Base-by-base conservation (phyloP, 345 rosid species). In the Raphanus raphanistrum region DNA sequence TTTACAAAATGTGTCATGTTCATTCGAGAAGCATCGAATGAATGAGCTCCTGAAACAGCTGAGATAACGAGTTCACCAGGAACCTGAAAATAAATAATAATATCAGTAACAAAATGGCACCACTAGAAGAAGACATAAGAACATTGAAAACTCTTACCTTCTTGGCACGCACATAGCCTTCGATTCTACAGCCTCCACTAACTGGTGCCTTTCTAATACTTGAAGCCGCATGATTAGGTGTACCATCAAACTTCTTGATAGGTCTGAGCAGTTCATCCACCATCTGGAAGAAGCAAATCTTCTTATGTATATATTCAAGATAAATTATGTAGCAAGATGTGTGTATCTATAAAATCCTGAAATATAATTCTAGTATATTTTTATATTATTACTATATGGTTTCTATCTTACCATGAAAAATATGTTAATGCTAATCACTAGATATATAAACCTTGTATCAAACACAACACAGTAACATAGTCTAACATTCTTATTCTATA, bases 131-230 rank as follows among this genome's bases (percentile, higher is more conserved):
- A 65, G 1, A 68, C 10, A 32, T 5, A 4, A 41, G 61, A 26
- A 45, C 55, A 78, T 66, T 5, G 6, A 16, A 36, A n/a, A 27
- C 32, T 54, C 29, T 70, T 83, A 93, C 99, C 98, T 96, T 96
- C 87, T 96, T 96, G 7, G 88, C 97, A 45, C 89, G 87, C 31
- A 96, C 90, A 85, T 84, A 86, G 61, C 99, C 97, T 86, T 91
- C 99, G 57, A 96, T 69, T 88, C 93, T 87, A 68, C 99, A 96
- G 62, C 99, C 99, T 66, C 98, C 97, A 6, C 93, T 79, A 66
- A 72, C 67, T 17, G 98, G 98, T 68, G 97, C 97, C 25, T 66
- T 76, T 15, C 83, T 80, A 27, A 41, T 27, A 76, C 60, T 82
- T 32, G 83, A 78, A 45, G 84, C 54, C 62, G 81, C 77, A 76